These are phyloP conservation scores for Sonneratia caseolaris DNA, from an alignment of 345 rosid genomes.

Conservation along the genomic window DNA sequence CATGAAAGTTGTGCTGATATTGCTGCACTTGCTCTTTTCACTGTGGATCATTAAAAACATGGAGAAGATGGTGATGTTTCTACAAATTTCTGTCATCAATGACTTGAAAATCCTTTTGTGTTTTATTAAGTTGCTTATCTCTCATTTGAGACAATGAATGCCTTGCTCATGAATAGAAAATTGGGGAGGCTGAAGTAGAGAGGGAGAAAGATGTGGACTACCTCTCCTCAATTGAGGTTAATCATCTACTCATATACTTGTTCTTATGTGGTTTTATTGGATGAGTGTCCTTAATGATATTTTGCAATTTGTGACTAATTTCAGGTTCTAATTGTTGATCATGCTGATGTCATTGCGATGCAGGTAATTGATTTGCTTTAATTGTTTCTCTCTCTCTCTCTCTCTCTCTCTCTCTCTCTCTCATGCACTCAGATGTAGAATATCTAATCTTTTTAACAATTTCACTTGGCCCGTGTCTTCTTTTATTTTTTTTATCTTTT, in stretches of 20 bases:
- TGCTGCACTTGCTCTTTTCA: neutral
- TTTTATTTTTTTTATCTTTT: slow-evolving; percentile 6
- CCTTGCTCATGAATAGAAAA: slow-evolving; percentile 40
- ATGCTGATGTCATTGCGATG: slow-evolving; percentile 86
- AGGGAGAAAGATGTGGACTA: slow-evolving; percentile 75
- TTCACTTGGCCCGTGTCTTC: neutral
- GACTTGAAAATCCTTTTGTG: neutral
- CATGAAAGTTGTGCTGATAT: neutral
- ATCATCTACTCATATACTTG: slow-evolving; percentile 4
- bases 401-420: neutral
- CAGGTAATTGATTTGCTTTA: slow-evolving; percentile 44
- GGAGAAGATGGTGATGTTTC: neutral
- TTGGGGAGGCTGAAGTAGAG: slow-evolving; percentile 44
- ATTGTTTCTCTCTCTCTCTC: slow-evolving; percentile 8
- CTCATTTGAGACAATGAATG: slow-evolving; percentile 6
- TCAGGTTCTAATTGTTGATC: slow-evolving; percentile 87
- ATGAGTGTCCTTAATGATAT: neutral
- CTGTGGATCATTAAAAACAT: neutral
- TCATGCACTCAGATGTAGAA: neutral
- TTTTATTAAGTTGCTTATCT: neutral
- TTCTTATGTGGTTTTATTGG: neutral
- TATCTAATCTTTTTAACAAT: neutral
- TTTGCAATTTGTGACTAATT: slow-evolving; percentile 8
- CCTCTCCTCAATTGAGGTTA: slow-evolving; percentile 92
- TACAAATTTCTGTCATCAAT: neutral